Conservation (phyloP, 1,284 basidiomycete species). For the Ganoderma multipileum region DNA sequence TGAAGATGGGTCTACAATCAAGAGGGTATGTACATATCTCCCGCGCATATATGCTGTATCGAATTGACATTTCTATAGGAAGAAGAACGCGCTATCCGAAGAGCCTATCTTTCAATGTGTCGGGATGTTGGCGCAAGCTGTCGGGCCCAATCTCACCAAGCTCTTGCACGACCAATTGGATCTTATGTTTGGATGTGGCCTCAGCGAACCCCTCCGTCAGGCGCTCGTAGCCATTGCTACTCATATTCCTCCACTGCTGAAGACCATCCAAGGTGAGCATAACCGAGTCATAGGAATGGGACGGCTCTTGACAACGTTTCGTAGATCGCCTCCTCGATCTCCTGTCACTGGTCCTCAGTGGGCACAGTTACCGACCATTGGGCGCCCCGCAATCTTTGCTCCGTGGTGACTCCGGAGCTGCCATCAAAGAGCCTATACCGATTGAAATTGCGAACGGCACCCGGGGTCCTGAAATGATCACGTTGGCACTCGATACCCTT, state of each 20-base stretch:
- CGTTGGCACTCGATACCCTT: constrained; percentile 87
- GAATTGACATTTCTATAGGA: constrained; percentile 51
- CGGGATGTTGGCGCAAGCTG: constrained; percentile 94
- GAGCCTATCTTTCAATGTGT: constrained; percentile 98
- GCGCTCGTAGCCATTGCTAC: constrained; percentile 89
- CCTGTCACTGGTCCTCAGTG: constrained; percentile 81
- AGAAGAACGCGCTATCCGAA: constrained; percentile 93
- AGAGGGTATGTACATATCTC: constrained; percentile 68
- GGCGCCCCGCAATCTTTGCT: constrained; percentile 74
- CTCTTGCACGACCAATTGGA: constrained; percentile 96
- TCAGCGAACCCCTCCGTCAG: constrained; percentile 89
- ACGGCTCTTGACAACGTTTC: neutral
- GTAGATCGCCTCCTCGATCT: constrained; percentile 88
- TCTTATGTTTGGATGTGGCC: constrained; percentile 94
- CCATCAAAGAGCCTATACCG: constrained; percentile 58
- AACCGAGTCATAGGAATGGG: neutral
- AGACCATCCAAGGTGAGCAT: constrained; percentile 86
- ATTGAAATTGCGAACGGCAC: constrained; percentile 51
- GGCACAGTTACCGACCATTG: constrained; percentile 85
- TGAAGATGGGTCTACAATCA: constrained; percentile 88
- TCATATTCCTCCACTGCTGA: constrained; percentile 90
- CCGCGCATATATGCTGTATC: constrained; percentile 52
- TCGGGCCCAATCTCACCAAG: constrained; percentile 96
- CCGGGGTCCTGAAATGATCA: constrained; percentile 80
- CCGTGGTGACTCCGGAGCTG: constrained; percentile 56